Base-by-base conservation (phyloP, 768 basidiomycete species). In the Leucocoprinus sp. region DNA sequence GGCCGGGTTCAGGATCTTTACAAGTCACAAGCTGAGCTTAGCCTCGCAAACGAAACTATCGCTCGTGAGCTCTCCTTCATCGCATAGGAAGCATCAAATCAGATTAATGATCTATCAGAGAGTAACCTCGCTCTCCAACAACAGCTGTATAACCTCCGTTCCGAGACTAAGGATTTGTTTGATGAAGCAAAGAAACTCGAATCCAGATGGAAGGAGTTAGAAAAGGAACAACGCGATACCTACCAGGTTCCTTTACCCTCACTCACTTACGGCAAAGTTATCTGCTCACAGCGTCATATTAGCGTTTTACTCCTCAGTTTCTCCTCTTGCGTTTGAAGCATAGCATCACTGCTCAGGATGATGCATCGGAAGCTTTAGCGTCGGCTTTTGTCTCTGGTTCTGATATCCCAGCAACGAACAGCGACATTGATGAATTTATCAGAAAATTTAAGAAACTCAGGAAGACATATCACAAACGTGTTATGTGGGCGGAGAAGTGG, bases 391-490 rank as follows among this genome's bases (percentile, higher is more conserved):
- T 96, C 21, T 60, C 60, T 17, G 62, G 61, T 4, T 56, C 66
- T 6, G 66, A 63, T 14, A 68, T 66, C 18, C 63, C 70, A 8
- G 62, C 60, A 27, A 61, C 61, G 31, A 67, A 67, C 23, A 69
- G 69, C 52, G 86, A 87, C 26, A 75, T 93, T 18, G 93, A 96
- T 49, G 79, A 84, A 35, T 98, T 97, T 52, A 77, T 96, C 42
- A 81, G 71, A 55, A 80, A 90, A 54, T 96, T 93, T 67, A 89
- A 84, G 57, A 90, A 92, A 42, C 60, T 80, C 31, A 67, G 95
- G 52, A 93, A 90, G 65, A 72, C 74, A n/a, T 97, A 92, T 62
- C 93, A 98, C 61, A 96, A 95, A 64, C 73, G 93, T 14, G 82
- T 81, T 2, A 82, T 95, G 59, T 96, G 90, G 87, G 78, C 80